Evolutionary conservation across 1,139 yeast genomes (phyloP).

Genomic region (Diutina siamensis): DNA sequence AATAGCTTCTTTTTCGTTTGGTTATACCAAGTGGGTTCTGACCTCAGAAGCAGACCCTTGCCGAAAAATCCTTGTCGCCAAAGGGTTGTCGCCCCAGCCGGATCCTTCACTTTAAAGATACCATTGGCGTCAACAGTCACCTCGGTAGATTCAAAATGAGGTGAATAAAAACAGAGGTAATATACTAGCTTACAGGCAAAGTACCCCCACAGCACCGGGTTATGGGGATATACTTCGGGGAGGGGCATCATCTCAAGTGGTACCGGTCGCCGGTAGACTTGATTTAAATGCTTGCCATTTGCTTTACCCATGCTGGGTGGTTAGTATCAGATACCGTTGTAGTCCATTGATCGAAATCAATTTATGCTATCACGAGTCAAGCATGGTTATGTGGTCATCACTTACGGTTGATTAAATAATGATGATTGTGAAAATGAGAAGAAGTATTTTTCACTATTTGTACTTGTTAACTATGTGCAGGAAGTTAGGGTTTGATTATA

Average conservation of each 20-base stretch:
- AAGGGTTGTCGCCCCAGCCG: slow-evolving; percentile 39
- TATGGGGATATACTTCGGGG: slow-evolving; percentile 41
- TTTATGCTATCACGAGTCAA: slow-evolving; percentile 6
- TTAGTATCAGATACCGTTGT: slow-evolving; percentile 95
- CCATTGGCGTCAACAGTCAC: slow-evolving; percentile 15
- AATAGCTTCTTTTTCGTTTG: slow-evolving; percentile 41
- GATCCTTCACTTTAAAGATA: slow-evolving; percentile 34
- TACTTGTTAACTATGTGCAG: neutral
- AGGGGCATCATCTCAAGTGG: slow-evolving; percentile 27
- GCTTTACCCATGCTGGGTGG: slow-evolving; percentile 14
- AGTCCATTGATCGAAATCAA: slow-evolving; percentile 52
- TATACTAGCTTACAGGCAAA: slow-evolving; percentile 24
- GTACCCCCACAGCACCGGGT: slow-evolving; percentile 49
- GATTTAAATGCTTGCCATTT: slow-evolving; percentile 20
- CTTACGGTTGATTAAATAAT: neutral
- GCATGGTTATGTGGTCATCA: slow-evolving; percentile 3
- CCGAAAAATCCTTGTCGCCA: slow-evolving; percentile 94
- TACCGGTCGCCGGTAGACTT: slow-evolving; percentile 39
- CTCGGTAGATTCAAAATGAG: slow-evolving; percentile 11
- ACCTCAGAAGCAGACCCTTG: slow-evolving; percentile 77
- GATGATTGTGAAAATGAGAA: no score
- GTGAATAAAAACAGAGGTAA: slow-evolving; percentile 13
- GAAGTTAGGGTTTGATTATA: neutral
- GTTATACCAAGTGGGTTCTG: slow-evolving; percentile 82
- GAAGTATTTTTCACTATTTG: no score